Base-by-base conservation (phyloP, 768 basidiomycete species). In the Lyophyllum decastes region DNA sequence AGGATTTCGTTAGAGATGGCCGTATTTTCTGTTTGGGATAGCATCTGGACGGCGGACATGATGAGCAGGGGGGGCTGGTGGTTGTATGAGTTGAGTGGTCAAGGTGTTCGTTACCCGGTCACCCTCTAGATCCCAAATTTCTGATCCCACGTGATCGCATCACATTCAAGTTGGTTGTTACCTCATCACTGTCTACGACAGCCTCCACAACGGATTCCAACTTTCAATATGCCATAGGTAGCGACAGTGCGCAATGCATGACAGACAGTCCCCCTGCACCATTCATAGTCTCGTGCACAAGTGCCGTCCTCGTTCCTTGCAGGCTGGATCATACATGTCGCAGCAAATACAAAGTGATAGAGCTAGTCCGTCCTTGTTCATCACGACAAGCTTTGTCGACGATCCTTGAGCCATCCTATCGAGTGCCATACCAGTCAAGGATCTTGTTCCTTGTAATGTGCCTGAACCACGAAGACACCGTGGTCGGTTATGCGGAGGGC, bases 111-210 rank as follows among this genome's bases (percentile, higher is more conserved):
- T 45, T 30, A 34, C 30, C 44, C 10, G 17, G 27, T 10, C 26
- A 17, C 24, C 52, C 12, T 19, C 35, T 54, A 21, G 24, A 38
- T 17, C 38, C 46, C 45, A 60, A 56, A 55, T 34, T 55, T 56
- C 55, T 50, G 54, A 60, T 60, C 59, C 56, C 25, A 60, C 54
- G 59, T 60, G 59, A 52, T 14, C 49, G 49, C 11, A 34, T 2
- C 11, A 12, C 11, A 5, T 19, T 56, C 46, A 52, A 54, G 38
- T 30, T 34, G 48, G 44, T 38, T 59, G 21, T 43, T 10, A 30
- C 35, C 10, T 41, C 40, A 10, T 2, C 40, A 17, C 40, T 41
- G 40, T 19, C 40, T 4, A n/a, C 40, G n/a, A 41, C 40, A 17
- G 4, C n/a, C 40, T 16, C n/a, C 7, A 41, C 40, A 10, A n/a